phyloP scores from a whole-genome alignment of 768 basidiomycete species.

The Gloeophyllum trabeum region DNA sequence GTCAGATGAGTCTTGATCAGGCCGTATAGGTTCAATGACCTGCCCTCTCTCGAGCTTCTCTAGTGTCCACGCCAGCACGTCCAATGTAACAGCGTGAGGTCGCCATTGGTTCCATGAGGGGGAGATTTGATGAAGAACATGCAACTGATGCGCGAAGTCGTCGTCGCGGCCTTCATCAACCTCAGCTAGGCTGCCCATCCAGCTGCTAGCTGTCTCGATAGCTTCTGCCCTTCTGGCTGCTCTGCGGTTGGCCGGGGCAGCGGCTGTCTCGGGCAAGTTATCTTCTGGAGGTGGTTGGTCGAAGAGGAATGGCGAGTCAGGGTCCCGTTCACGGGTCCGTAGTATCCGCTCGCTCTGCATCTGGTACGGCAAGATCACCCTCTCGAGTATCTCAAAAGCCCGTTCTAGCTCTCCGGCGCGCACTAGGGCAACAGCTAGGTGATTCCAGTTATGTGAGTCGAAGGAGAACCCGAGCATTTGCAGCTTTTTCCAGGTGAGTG shows the following conservation, averaged over 20 bases:
- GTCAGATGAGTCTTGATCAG: constrained; percentile 12
- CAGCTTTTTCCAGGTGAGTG: constrained; percentile 55
- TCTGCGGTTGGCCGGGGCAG: constrained; percentile 20
- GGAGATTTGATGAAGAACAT: constrained; percentile 49
- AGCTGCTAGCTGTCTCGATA: constrained; percentile 11
- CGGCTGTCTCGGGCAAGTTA: constrained; percentile 8
- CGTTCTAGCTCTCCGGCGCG: constrained; percentile 75
- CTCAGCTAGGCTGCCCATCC: constrained; percentile 1
- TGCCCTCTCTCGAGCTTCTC: constrained; percentile 38
- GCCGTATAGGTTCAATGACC: constrained; percentile 29
- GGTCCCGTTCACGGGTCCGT: constrained; percentile 17
- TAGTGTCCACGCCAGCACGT: constrained; percentile 33
- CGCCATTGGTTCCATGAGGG: constrained; percentile 59
- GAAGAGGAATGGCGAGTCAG: constrained; percentile 29
- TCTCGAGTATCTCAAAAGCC: constrained; percentile 75
- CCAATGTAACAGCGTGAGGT: constrained; percentile 41
- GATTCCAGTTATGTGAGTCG: constrained; percentile 90
- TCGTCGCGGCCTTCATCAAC: constrained; percentile 10
- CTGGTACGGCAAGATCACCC: constrained; percentile 56
- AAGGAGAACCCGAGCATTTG: constrained; percentile 58
- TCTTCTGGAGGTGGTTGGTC: constrained; percentile 16
- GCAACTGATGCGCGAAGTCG: constrained; percentile 50
- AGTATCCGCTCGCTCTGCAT: constrained; percentile 16
- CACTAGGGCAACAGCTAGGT: constrained; percentile 62
- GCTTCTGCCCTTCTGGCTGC: constrained; percentile 14